These are phyloP conservation scores for Nigrograna mackinnonii DNA, from an alignment of 2,329 filamentous ascomycete genomes.

Conservation along the genomic window DNA sequence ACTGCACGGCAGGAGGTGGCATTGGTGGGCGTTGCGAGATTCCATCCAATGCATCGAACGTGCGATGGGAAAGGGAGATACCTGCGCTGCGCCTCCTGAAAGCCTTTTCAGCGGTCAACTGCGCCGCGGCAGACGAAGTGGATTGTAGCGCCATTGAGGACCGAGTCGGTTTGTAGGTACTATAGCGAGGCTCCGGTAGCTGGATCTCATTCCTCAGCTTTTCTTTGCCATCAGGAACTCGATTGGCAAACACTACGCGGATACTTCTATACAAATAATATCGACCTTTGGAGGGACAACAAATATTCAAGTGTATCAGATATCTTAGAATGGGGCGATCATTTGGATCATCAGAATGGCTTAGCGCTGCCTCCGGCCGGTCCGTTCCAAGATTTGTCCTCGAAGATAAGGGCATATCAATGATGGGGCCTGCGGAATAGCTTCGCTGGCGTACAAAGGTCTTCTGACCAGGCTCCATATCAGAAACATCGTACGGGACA, in stretches of 20 bases:
- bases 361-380: constrained; percentile 56
- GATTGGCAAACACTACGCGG: constrained; percentile 93
- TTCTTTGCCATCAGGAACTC: constrained; percentile 94
- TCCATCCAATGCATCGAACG: constrained; percentile 28
- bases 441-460: constrained; percentile 94
- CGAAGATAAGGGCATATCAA: constrained; percentile 66
- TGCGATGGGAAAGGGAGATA: constrained; percentile 29
- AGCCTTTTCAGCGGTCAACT: constrained; percentile 28
- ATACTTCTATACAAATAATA: constrained; percentile 92
- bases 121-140: constrained; percentile 17
- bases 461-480: constrained; percentile 93
- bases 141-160: constrained; percentile 38
- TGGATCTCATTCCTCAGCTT: constrained; percentile 89
- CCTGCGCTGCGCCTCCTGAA: constrained; percentile 35
- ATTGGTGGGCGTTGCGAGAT: constrained; percentile 24
- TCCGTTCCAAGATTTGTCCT: constrained; percentile 55
- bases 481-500: constrained; percentile 86
- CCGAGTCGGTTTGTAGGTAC: constrained; percentile 72
- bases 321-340: constrained; percentile 82
- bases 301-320: constrained; percentile 90
- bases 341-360: constrained; percentile 53
- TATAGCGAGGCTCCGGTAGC: constrained; percentile 84
- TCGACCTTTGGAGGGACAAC: constrained; percentile 78
- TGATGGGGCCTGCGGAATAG: constrained; percentile 84
- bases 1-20: constrained; percentile 35